Evolutionary conservation across 1,284 basidiomycete species (phyloP).

Genomic region (Tylopilus orsonianus): DNA sequence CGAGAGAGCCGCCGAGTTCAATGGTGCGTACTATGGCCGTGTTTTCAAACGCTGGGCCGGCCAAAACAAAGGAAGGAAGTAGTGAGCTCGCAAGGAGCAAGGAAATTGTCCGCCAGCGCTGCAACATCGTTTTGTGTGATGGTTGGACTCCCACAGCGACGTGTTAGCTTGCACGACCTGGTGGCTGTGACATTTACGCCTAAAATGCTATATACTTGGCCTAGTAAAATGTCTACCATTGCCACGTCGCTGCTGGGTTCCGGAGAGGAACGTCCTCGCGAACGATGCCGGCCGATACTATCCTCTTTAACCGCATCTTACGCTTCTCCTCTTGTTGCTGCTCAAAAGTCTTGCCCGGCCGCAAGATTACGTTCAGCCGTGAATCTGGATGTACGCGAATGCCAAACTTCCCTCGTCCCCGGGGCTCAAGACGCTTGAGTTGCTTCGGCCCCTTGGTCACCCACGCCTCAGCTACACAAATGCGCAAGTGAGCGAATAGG

Average conservation of each 20-base stretch:
- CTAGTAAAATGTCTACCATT: conserved; percentile 85
- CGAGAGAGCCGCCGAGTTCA: conserved; percentile 84
- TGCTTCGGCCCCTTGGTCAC: conserved; percentile 81
- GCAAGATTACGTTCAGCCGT: conserved; percentile 76
- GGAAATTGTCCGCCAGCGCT: conserved; percentile 42
- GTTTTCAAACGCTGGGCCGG: conserved; percentile 72
- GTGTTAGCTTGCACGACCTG: conserved; percentile 12
- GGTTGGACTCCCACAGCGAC: conserved; percentile 18
- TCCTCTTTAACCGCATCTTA: conserved; percentile 68
- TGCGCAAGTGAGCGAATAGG: conserved; percentile 6
- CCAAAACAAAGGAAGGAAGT: conserved; percentile 35
- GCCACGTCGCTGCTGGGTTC: conserved; percentile 75
- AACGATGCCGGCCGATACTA: conserved; percentile 76
- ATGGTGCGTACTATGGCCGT: conserved; percentile 82
- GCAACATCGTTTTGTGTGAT: conserved; percentile 37
- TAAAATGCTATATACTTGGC: too few species aligned
- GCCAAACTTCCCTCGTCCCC: conserved; percentile 83
- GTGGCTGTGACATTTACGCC: conserved; percentile 19
- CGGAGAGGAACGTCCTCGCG: conserved; percentile 80
- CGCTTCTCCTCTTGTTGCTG: conserved; percentile 67
- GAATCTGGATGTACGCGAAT: conserved; percentile 79
- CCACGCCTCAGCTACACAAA: conserved; percentile 80
- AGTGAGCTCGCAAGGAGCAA: conserved; percentile 38
- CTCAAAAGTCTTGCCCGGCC: conserved; percentile 80
- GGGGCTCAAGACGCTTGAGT: conserved; percentile 75